Evolutionary conservation across 345 rosid species (phyloP).

Genomic region (Eucalyptus viminalis): DNA sequence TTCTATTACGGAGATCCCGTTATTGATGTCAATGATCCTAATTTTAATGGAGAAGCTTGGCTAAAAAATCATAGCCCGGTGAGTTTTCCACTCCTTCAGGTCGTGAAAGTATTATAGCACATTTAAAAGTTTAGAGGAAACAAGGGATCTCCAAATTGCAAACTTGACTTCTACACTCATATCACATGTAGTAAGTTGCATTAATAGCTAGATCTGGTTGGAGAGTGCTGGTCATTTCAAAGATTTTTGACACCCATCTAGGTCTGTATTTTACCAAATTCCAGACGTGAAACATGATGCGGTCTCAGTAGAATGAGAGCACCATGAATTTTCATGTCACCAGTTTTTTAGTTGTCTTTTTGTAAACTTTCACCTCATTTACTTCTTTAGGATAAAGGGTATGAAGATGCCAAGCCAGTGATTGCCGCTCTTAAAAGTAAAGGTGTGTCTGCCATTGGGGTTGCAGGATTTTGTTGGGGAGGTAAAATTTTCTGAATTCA

Average conservation of each 20-base stretch:
- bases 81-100: background rate
- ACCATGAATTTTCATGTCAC: background rate
- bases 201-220: background rate
- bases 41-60: background rate
- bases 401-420: constrained; percentile 17
- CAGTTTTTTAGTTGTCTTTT: background rate
- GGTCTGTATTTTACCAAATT: background rate
- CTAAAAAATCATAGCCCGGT: background rate
- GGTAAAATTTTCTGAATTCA: background rate
- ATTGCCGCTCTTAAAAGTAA: constrained; percentile 14
- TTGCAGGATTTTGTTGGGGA: constrained; percentile 40
- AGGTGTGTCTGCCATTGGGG: constrained; percentile 15
- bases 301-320: background rate
- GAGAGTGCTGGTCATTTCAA: background rate
- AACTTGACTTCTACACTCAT: background rate
- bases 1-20: background rate
- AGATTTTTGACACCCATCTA: background rate
- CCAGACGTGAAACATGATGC: background rate
- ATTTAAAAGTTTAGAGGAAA: background rate
- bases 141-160: background rate
- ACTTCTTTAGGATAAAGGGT: constrained; percentile 24
- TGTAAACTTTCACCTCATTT: background rate
- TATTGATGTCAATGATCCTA: background rate
- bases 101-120: background rate
- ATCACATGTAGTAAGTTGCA: background rate